Conservation (phyloP, 352 stramenopile genomes). For the Pythium scleroteichum region DNA sequence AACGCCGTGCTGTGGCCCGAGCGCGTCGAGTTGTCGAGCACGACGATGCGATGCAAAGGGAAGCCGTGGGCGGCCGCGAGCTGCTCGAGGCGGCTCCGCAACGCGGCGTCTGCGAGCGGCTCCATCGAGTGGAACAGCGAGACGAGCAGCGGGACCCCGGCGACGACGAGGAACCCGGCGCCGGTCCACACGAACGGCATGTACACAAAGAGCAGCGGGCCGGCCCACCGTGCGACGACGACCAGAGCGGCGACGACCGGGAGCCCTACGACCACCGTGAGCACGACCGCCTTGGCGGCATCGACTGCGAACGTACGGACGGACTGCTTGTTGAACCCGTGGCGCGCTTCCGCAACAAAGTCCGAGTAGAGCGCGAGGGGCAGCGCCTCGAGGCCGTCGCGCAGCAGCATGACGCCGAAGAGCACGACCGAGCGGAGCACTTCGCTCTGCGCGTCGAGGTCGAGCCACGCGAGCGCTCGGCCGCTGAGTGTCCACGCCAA, state of each 20-base stretch:
- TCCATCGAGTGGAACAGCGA: constrained; percentile 97
- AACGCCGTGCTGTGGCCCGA: constrained; percentile 90
- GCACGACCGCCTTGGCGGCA: constrained; percentile 89
- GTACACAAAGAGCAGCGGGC: constrained; percentile 85
- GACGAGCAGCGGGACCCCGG: constrained; percentile 79
- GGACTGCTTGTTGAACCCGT: constrained; percentile 99
- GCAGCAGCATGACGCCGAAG: constrained; percentile 52
- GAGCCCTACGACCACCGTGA: constrained; percentile 77
- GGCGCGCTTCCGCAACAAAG: constrained; percentile 95
- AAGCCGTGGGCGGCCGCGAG: constrained; percentile 90
- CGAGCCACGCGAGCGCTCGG: constrained; percentile 45
- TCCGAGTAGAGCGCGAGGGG: constrained; percentile 91
- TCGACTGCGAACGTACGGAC: constrained; percentile 92
- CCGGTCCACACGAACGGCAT: constrained; percentile 61
- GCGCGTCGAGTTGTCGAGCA: constrained; percentile 95
- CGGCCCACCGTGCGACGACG: constrained; percentile 67
- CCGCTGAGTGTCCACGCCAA: constrained; percentile 91
- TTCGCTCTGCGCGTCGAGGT: constrained; percentile 50
- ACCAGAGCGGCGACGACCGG: constrained; percentile 57
- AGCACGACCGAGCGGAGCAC: constrained; percentile 83
- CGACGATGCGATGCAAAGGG: constrained; percentile 96
- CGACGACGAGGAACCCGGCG: background rate
- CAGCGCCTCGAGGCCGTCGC: constrained; percentile 51
- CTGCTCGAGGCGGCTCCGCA: constrained; percentile 91
- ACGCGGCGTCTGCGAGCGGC: constrained; percentile 72